A percentile compares a stretch with the other conserved stretches of the same genome.
Evolutionary conservation across 805 yeast species (phyloP).

Genomic region (Cyberlindnera subsufficiens): DNA sequence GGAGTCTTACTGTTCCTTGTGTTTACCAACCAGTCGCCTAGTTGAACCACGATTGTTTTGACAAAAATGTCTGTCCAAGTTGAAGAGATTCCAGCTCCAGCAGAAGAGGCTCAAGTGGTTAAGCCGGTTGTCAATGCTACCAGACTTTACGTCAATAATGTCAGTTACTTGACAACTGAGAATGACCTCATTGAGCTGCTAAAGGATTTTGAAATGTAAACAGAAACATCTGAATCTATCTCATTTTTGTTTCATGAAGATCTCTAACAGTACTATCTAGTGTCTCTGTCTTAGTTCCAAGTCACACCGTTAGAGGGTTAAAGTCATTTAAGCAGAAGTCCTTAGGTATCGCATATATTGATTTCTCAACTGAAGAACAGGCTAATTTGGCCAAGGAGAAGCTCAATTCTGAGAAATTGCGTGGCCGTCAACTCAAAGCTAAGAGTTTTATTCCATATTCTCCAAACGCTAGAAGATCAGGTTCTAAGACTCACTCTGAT

Average conservation of each 20-base stretch:
- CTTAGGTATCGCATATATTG: slow-evolving; percentile 76
- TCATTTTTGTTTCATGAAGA: neutral
- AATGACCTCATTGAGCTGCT: slow-evolving; percentile 42
- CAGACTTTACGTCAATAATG: slow-evolving; percentile 50
- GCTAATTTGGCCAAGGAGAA: slow-evolving; percentile 61
- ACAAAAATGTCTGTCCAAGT: neutral
- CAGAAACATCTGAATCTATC: neutral
- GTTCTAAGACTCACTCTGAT: slow-evolving; percentile 6
- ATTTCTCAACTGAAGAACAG: slow-evolving; percentile 58
- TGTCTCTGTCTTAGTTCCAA: slow-evolving; percentile 44
- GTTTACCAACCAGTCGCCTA: neutral
- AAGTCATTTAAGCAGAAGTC: slow-evolving; percentile 36
- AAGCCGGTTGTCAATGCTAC: slow-evolving; percentile 9
- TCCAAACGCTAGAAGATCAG: slow-evolving; percentile 21
- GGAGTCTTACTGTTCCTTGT: neutral
- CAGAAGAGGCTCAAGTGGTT: neutral
- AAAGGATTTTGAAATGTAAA: slow-evolving; percentile 41
- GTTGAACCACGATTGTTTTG: neutral
- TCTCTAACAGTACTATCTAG: slow-evolving; percentile 8
- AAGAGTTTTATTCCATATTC: slow-evolving; percentile 38
- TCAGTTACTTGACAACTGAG: slow-evolving; percentile 47
- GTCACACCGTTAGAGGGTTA: slow-evolving; percentile 44
- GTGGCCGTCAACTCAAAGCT: slow-evolving; percentile 34
- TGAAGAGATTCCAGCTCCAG: neutral
- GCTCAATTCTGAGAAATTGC: slow-evolving; percentile 55